These are phyloP conservation scores for Decorospora gaudefroyi DNA, from an alignment of 2,329 filamentous ascomycete genomes.

Conservation along the genomic window DNA sequence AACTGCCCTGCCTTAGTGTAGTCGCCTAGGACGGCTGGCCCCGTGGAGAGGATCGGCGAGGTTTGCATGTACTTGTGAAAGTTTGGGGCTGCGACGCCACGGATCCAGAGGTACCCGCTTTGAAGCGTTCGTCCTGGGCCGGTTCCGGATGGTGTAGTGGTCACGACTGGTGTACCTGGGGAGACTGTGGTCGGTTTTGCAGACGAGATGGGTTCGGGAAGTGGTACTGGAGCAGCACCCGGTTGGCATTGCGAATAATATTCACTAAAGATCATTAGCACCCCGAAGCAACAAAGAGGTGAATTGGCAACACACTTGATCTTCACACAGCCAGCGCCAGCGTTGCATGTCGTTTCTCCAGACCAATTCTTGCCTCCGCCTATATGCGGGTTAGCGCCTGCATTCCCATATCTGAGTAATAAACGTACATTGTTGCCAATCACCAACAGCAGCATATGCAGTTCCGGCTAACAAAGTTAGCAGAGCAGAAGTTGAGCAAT, in stretches of 20 bases:
- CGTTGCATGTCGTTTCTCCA: slow-evolving; percentile 34
- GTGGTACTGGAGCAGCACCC: slow-evolving; percentile 30
- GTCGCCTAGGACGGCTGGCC: slow-evolving; percentile 57
- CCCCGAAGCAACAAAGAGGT: neutral
- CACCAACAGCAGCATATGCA: slow-evolving; percentile 31
- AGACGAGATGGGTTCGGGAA: slow-evolving; percentile 14
- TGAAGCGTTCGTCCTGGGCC: slow-evolving; percentile 55
- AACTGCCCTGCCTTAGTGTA: slow-evolving; percentile 63
- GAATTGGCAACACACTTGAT: slow-evolving; percentile 32
- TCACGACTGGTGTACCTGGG: slow-evolving; percentile 25
- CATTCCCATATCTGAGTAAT: too few species aligned
- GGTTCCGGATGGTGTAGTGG: slow-evolving; percentile 33
- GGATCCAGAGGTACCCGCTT: slow-evolving; percentile 61
- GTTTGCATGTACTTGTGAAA: slow-evolving; percentile 53
- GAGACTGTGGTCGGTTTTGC: slow-evolving; percentile 17
- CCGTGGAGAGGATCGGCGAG: slow-evolving; percentile 47
- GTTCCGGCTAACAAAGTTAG: slow-evolving; percentile 32
- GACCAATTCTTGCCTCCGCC: slow-evolving; percentile 38
- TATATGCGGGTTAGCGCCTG: slow-evolving; percentile 14
- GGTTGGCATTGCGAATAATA: slow-evolving; percentile 52
- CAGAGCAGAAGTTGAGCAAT: slow-evolving; percentile 19
- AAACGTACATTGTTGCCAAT: slow-evolving; percentile 44
- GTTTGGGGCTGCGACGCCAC: slow-evolving; percentile 61
- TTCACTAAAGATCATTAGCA: slow-evolving; percentile 29
- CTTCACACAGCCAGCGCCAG: slow-evolving; percentile 37